These are phyloP conservation scores for Aleurites moluccanus DNA, from an alignment of 441 rosid species.

Conservation along the genomic window DNA sequence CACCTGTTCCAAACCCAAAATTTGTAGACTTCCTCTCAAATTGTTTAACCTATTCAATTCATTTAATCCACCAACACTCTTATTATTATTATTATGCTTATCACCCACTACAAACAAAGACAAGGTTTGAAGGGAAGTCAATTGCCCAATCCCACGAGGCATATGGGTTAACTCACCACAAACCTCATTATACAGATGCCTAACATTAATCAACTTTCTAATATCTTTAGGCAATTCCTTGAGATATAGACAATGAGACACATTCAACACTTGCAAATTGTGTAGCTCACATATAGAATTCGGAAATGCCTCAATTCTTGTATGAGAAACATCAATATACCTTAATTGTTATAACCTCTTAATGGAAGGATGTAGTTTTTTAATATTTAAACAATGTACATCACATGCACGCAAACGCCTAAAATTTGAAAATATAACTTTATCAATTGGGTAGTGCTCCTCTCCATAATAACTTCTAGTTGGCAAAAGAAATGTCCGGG, in stretches of 20 bases:
- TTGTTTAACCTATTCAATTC: not conserved
- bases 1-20: not conserved
- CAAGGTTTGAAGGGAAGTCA: constrained; percentile 21
- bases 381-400: not conserved
- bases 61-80: not conserved
- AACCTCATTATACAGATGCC: not conserved
- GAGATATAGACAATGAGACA: not conserved
- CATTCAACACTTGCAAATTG: constrained; percentile 12
- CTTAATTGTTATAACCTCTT: not conserved
- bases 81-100: not conserved
- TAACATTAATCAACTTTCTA: constrained; percentile 13
- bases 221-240: constrained; percentile 12
- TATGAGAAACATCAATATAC: constrained; percentile 2
- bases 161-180: constrained; percentile 2
- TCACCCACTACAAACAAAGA: constrained; percentile 12
- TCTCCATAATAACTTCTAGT: not conserved
- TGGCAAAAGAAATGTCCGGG: not conserved
- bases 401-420: constrained; percentile 7
- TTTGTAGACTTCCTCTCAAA: not conserved
- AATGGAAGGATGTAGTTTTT: not conserved
- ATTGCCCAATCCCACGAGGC: constrained; percentile 26
- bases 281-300: not conserved
- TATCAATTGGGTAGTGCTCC: not conserved
- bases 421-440: constrained; percentile 6
- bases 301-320: not conserved